Conservation (phyloP, 2,329 filamentous ascomycete genomes). For the Colletotrichum scovillei region DNA sequence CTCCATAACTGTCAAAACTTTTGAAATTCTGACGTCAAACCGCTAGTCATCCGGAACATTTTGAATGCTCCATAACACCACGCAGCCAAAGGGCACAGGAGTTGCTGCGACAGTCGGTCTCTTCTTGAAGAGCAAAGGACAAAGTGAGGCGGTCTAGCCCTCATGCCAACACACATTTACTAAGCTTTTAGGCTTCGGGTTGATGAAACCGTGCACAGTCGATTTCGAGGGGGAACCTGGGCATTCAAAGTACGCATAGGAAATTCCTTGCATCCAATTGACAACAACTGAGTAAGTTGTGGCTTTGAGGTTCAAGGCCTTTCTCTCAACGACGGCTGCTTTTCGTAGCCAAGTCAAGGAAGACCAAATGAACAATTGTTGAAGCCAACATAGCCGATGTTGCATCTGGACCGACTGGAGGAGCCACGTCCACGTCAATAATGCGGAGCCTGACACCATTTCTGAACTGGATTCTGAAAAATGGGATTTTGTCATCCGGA, state of each 20-base stretch:
- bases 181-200: constrained; percentile 28
- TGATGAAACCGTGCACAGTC: constrained; percentile 26
- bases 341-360: constrained; percentile 10
- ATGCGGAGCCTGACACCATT: neutral
- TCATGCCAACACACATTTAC: neutral
- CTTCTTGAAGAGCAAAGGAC: constrained; percentile 8
- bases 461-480: neutral
- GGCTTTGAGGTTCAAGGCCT: neutral
- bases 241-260: neutral
- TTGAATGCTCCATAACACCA: constrained; percentile 41
- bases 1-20: neutral
- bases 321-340: constrained; percentile 15
- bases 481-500: neutral
- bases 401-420: constrained; percentile 8
- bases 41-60: constrained; percentile 46
- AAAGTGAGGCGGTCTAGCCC: constrained; percentile 18
- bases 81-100: constrained; percentile 22
- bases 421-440: constrained; percentile 5
- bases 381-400: neutral
- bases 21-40: constrained; percentile 17
- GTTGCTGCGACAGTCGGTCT: constrained; percentile 16
- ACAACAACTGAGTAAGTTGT: constrained; percentile 10
- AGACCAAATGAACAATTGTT: neutral
- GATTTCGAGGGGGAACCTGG: constrained; percentile 1
- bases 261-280: neutral